Evolutionary conservation across 1,284 basidiomycete genomes (phyloP).

Genomic region (Puccinia hordei): DNA sequence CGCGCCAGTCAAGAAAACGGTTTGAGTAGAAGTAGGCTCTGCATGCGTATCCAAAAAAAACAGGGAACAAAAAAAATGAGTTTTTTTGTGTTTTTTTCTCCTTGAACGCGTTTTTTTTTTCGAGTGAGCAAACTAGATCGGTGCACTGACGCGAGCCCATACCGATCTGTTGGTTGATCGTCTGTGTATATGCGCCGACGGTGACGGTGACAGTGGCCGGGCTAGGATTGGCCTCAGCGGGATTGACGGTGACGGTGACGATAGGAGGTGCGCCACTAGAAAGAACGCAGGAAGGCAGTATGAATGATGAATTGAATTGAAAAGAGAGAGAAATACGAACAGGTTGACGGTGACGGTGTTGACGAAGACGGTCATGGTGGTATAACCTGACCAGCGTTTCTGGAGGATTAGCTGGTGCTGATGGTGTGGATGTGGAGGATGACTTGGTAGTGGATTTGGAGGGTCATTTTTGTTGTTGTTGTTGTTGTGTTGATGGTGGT

Average conservation of each 20-base stretch:
- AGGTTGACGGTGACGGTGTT: slow-evolving; percentile 41
- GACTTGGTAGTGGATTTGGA: background rate
- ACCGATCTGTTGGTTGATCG: slow-evolving; percentile 1
- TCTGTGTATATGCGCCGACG: slow-evolving; percentile 36
- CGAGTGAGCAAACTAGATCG: background rate
- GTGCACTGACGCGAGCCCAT: background rate
- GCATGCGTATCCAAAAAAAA: background rate
- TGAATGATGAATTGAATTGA: background rate
- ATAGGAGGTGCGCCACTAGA: slow-evolving; percentile 18
- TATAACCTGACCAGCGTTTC: slow-evolving; percentile 32
- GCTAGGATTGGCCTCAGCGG: background rate
- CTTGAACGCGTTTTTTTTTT: background rate
- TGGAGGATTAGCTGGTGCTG: slow-evolving; percentile 20
- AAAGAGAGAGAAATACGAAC: slow-evolving; percentile 2
- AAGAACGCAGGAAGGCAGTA: background rate
- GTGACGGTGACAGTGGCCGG: slow-evolving; percentile 39
- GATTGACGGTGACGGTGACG: slow-evolving; percentile 37
- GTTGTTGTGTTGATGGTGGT: background rate
- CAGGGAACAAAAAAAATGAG: background rate
- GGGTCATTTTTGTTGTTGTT: background rate
- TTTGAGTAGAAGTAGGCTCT: slow-evolving; percentile 37
- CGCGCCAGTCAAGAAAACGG: slow-evolving; percentile 16
- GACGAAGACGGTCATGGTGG: slow-evolving; percentile 44
- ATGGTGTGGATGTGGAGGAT: no score
- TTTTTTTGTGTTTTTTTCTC: background rate